phyloP scores from a whole-genome alignment of 371 early-diverging fungal species.

The Mucor circinelloides region DNA sequence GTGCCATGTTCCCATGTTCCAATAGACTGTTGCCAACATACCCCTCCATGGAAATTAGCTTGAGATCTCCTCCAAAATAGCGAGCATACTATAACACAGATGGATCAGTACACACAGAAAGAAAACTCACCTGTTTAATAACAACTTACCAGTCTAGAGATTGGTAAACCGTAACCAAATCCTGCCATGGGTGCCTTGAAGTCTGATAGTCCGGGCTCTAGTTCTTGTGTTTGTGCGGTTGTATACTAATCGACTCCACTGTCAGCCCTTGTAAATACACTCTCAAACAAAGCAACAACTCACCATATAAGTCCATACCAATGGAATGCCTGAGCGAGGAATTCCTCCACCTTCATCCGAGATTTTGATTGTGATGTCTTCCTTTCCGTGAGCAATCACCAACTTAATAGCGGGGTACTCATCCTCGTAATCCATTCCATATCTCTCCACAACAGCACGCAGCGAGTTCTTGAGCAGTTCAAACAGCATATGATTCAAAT shows the following conservation, averaged over 20 bases:
- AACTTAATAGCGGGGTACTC: conserved; percentile 91
- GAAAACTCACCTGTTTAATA: background rate
- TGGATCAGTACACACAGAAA: background rate
- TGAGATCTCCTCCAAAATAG: conserved; percentile 95
- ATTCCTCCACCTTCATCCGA: conserved; percentile 97
- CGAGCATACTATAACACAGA: conserved; percentile 66
- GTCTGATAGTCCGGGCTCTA: conserved; percentile 80
- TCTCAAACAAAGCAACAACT: background rate
- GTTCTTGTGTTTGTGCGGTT: conserved; percentile 92
- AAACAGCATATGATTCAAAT: conserved; percentile 97
- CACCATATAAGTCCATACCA: conserved; percentile 96
- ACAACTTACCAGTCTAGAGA: conserved; percentile 70
- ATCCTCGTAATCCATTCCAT: conserved; percentile 83
- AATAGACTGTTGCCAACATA: conserved; percentile 29
- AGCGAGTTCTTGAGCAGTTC: conserved; percentile 95
- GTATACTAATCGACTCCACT: conserved; percentile 65
- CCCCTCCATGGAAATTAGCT: conserved; percentile 95
- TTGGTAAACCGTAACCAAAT: conserved; percentile 96
- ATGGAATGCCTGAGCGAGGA: conserved; percentile 84
- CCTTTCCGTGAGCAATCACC: conserved; percentile 93
- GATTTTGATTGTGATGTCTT: conserved; percentile 96
- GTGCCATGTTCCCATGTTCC: too few relatives aligned
- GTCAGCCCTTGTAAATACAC: background rate
- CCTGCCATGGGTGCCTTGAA: conserved; percentile 98
- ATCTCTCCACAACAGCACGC: conserved; percentile 92